A percentile compares a stretch with the other conserved stretches of the same genome.
phyloP scores from a whole-genome alignment of 192 early-diverging fungal species.

The Linderina pennispora region DNA sequence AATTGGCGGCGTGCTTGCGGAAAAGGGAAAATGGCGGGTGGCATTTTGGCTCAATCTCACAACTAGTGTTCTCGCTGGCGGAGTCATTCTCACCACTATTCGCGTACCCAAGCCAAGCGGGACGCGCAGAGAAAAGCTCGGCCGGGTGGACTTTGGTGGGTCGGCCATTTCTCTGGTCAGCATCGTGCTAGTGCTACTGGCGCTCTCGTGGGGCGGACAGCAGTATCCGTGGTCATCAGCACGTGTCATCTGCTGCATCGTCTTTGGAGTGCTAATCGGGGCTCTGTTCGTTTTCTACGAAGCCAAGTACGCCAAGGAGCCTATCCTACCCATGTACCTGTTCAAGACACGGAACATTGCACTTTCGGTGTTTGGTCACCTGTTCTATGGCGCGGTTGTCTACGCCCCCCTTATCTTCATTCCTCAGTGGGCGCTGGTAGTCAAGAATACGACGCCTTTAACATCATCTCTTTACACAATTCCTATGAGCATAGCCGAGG shows the following conservation, averaged over 20 bases:
- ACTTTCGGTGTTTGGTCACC: constrained; percentile 3
- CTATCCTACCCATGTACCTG: constrained; percentile 56
- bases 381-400: constrained; percentile 13
- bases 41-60: constrained; percentile 51
- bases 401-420: constrained; percentile 14
- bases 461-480: constrained; percentile 11
- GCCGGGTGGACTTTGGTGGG: constrained; percentile 59
- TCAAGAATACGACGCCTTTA: constrained; percentile 10
- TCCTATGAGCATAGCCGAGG: constrained; percentile 5
- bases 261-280: constrained; percentile 10
- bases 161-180: constrained; percentile 40
- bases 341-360: constrained; percentile 47
- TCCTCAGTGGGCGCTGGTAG: constrained; percentile 14
- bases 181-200: constrained; percentile 56
- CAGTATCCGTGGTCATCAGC: constrained; percentile 41
- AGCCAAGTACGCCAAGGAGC: constrained; percentile 43
- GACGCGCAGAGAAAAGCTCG: constrained; percentile 33
- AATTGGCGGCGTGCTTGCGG: constrained; percentile 43
- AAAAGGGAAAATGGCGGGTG: constrained; percentile 21
- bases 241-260: constrained; percentile 33
- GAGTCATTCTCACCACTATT: constrained; percentile 11
- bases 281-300: constrained; percentile 57
- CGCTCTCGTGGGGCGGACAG: constrained; percentile 62
- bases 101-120: constrained; percentile 9
- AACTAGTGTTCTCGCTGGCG: constrained; percentile 21